Evolutionary conservation across 306 rosid genomes (phyloP).

Genomic region (Sindora glabra): DNA sequence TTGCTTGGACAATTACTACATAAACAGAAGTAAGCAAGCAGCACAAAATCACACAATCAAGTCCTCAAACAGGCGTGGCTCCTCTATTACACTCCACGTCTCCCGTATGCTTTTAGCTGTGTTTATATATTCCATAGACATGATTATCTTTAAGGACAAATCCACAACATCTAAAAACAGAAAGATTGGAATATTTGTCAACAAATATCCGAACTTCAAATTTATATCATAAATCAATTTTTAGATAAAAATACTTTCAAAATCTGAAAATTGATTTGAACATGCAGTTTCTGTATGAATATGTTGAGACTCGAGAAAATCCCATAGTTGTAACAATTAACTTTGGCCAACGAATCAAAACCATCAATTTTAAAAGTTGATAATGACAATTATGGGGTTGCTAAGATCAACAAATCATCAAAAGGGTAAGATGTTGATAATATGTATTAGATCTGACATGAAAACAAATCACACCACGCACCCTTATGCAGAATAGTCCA

Average conservation of each 20-base stretch:
- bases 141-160: neutral
- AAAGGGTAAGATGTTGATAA: neutral
- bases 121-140: neutral
- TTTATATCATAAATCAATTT: slow-evolving; percentile 3
- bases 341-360: slow-evolving; percentile 4
- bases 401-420: slow-evolving; percentile 11
- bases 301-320: slow-evolving; percentile 1
- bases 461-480: slow-evolving; percentile 32
- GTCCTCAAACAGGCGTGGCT: neutral
- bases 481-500: too few relatives aligned
- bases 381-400: too few relatives aligned
- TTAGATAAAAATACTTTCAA: neutral
- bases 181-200: neutral
- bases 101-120: neutral
- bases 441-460: neutral
- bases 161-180: neutral
- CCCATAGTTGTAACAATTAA: slow-evolving; percentile 1
- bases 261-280: neutral
- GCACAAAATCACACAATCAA: too few relatives aligned
- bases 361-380: neutral
- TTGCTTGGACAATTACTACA: slow-evolving; percentile 3
- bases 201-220: slow-evolving; percentile 1
- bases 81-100: neutral
- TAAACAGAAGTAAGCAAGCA: neutral
- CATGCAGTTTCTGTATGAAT: neutral